Evolutionary conservation across 1,139 yeast genomes (phyloP).

Genomic region (Candida labiduridarum): DNA sequence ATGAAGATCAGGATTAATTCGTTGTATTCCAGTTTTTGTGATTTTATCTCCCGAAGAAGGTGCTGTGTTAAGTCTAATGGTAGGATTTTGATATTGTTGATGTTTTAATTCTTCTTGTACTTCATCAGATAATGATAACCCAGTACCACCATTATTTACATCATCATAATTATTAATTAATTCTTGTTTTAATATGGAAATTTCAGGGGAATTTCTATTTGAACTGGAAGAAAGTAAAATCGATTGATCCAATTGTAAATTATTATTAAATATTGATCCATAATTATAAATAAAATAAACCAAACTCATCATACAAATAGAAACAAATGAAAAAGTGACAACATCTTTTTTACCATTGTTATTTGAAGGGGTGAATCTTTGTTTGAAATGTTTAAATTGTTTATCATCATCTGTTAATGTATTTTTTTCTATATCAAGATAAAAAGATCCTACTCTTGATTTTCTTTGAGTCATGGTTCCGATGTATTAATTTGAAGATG

Average conservation of each 20-base stretch:
- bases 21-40: conserved; percentile 12
- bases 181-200: conserved; percentile 3
- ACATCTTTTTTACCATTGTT: conserved; percentile 3
- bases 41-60: conserved; percentile 27
- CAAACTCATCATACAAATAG: background rate
- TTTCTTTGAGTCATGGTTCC: conserved; percentile 11
- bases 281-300: conserved; percentile 1
- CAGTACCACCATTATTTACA: conserved; percentile 2
- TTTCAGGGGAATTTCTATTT: conserved; percentile 1
- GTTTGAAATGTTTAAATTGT: conserved; percentile 1
- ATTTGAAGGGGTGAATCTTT: background rate
- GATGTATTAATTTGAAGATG: no score
- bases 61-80: background rate
- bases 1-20: background rate
- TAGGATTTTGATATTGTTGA: conserved; percentile 1
- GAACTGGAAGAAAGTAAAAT: conserved; percentile 8
- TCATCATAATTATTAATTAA: background rate
- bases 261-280: background rate
- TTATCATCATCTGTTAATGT: conserved; percentile 1
- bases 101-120: conserved; percentile 5
- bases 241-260: conserved; percentile 9
- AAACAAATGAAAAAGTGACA: background rate
- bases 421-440: conserved; percentile 21
- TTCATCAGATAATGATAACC: conserved; percentile 3
- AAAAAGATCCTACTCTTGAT: conserved; percentile 17